Evolutionary conservation across 2,329 filamentous ascomycete species (phyloP).

Genomic region (Aureobasidium sp.): DNA sequence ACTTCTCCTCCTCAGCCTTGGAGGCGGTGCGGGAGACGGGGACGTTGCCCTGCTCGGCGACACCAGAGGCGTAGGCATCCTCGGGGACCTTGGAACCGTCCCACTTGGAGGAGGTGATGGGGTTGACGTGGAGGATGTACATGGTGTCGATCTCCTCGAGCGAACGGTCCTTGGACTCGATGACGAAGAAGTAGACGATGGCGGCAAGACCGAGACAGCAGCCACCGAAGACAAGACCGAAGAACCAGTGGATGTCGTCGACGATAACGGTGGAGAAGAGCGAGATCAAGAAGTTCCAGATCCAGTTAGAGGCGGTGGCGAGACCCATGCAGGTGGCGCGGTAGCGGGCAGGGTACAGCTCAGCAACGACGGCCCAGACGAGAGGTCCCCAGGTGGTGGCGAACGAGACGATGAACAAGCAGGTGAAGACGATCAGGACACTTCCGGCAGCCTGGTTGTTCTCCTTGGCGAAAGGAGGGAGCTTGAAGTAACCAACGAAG

Average conservation of each 20-base stretch:
- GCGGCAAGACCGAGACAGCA: conserved; percentile 30
- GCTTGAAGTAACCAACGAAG: conserved; percentile 26
- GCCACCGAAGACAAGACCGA: conserved; percentile 35
- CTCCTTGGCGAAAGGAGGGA: conserved; percentile 21
- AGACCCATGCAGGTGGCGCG: conserved; percentile 40
- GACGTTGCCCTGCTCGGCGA: conserved; percentile 3
- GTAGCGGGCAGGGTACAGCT: conserved; percentile 32
- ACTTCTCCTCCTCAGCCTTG: conserved; percentile 14
- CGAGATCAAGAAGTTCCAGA: conserved; percentile 36
- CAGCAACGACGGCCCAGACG: conserved; percentile 31
- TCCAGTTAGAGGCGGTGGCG: conserved; percentile 40
- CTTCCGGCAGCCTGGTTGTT: conserved; percentile 25
- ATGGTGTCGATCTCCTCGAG: conserved; percentile 27
- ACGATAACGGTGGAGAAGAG: conserved; percentile 35
- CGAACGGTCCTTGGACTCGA: conserved; percentile 32
- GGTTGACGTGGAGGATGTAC: conserved; percentile 22
- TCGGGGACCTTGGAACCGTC: conserved; percentile 26
- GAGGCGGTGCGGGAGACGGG: conserved; percentile 7
- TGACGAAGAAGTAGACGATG: conserved; percentile 36
- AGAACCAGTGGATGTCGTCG: conserved; percentile 32
- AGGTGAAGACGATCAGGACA: conserved; percentile 32
- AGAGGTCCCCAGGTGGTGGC: conserved; percentile 31
- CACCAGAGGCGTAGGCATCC: conserved; percentile 20
- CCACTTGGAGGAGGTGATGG: conserved; percentile 26
- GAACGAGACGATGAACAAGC: conserved; percentile 31